These are phyloP conservation scores for Ascoidea asiatica DNA, from an alignment of 805 yeast genomes.

Conservation along the genomic window DNA sequence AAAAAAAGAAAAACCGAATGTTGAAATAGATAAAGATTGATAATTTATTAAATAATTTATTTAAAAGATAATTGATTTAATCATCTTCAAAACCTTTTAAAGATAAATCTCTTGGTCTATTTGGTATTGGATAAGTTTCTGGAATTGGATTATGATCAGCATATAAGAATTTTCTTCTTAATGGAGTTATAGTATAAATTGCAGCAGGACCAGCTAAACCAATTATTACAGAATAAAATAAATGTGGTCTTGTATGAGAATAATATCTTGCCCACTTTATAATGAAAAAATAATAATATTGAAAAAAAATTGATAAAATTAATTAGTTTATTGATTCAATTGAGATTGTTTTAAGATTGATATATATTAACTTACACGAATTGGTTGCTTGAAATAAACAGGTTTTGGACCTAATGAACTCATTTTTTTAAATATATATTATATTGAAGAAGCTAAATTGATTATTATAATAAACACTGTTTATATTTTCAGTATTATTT, in stretches of 20 bases:
- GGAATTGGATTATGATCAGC: conserved; percentile 59
- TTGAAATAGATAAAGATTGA: no score
- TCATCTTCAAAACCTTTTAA: conserved; percentile 10
- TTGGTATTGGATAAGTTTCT: conserved; percentile 22
- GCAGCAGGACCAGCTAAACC: conserved; percentile 60
- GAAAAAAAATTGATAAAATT: not conserved
- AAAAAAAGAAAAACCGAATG: not conserved
- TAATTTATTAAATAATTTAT: no score
- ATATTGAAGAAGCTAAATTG: no score
- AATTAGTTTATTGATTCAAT: not conserved
- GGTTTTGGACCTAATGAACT: conserved; percentile 41
- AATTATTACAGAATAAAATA: conserved; percentile 48
- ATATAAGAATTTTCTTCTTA: conserved; percentile 57
- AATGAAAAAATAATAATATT: conserved; percentile 12
- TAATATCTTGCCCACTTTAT: conserved; percentile 60
- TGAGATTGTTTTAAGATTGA: not conserved
- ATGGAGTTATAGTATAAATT: conserved; percentile 43
- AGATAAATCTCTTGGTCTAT: conserved; percentile 6
- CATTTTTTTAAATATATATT: no score
- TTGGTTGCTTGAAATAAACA: conserved; percentile 44
- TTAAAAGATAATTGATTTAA: not conserved
- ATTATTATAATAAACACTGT: no score
- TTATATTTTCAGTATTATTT: no score
- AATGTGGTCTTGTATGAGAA: conserved; percentile 66
- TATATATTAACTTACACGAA: conserved; percentile 38